Percentiles rank a stretch among this genome's conserved stretches.
Evolutionary conservation across 768 basidiomycete species (phyloP).

Genomic region (Tricholoma flavovirens): DNA sequence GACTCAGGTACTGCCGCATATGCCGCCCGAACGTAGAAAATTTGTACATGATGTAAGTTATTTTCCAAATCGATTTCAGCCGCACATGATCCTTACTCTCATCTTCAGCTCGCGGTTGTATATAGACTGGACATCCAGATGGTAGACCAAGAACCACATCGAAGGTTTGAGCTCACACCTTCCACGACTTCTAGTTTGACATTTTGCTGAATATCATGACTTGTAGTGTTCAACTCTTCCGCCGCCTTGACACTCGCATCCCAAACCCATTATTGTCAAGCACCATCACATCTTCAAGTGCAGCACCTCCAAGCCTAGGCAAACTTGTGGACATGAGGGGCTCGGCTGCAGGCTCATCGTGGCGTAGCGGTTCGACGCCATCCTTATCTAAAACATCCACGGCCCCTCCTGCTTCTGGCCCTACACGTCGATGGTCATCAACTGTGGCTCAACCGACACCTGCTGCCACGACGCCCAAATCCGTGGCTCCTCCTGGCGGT

Average conservation of each 20-base stretch:
- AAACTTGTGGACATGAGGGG: slow-evolving; percentile 53
- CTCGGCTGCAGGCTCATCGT: slow-evolving; percentile 16
- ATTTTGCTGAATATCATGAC: too few relatives aligned
- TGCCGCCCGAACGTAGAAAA: slow-evolving; percentile 73
- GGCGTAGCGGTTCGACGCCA: slow-evolving; percentile 14
- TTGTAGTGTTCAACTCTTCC: slow-evolving; percentile 65
- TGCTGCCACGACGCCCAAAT: not conserved
- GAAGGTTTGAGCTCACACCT: slow-evolving; percentile 37
- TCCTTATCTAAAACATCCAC: slow-evolving; percentile 3
- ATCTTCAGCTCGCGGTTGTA: slow-evolving; percentile 56
- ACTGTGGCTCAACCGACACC: not conserved
- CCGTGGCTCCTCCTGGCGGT: not conserved
- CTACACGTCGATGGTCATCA: not conserved
- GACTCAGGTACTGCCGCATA: slow-evolving; percentile 71
- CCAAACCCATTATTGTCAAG: slow-evolving; percentile 67
- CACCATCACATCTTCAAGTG: slow-evolving; percentile 24
- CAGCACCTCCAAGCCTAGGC: slow-evolving; percentile 41
- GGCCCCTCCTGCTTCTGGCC: not conserved
- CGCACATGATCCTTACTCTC: not conserved
- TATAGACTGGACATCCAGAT: slow-evolving; percentile 84
- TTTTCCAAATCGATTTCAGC: not conserved
- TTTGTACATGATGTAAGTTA: slow-evolving; percentile 72
- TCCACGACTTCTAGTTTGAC: not conserved
- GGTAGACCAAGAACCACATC: slow-evolving; percentile 87
- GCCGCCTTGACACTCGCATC: slow-evolving; percentile 76